These are phyloP conservation scores for Hyphopichia wangnamkhiaoensis DNA, from an alignment of 1,139 yeast genomes.

Conservation along the genomic window DNA sequence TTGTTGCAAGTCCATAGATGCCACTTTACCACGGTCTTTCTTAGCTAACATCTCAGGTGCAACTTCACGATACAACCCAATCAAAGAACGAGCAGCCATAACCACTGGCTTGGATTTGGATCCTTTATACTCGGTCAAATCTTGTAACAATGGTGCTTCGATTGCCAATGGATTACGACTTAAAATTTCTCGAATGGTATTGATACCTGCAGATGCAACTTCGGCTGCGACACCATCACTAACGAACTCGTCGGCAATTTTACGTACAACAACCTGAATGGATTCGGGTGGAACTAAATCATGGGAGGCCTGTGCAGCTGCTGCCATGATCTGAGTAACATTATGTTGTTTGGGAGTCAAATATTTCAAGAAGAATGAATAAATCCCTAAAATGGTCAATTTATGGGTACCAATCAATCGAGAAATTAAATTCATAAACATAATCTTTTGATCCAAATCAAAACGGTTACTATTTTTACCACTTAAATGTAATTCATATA, in stretches of 20 bases:
- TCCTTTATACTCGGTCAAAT: constrained; percentile 85
- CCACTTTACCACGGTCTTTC: constrained; percentile 91
- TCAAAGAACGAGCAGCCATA: constrained; percentile 92
- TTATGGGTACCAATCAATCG: constrained; percentile 93
- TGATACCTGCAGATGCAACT: constrained; percentile 96
- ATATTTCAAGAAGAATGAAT: constrained; percentile 83
- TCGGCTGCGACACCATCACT: constrained; percentile 98
- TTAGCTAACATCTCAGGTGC: constrained; percentile 93
- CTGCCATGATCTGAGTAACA: constrained; percentile 96
- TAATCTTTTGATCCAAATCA: constrained; percentile 83
- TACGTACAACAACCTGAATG: constrained; percentile 74
- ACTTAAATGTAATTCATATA: constrained; percentile 71
- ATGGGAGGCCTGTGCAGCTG: constrained; percentile 94
- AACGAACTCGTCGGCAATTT: constrained; percentile 95
- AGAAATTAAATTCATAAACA: constrained; percentile 82
- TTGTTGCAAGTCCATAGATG: constrained; percentile 72
- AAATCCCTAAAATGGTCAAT: constrained; percentile 83
- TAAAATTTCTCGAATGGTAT: constrained; percentile 89
- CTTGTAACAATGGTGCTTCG: constrained; percentile 82
- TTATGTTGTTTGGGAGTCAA: constrained; percentile 91
- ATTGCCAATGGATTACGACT: constrained; percentile 94
- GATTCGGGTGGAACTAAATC: constrained; percentile 96
- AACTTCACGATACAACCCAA: constrained; percentile 83
- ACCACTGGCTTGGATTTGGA: constrained; percentile 91
- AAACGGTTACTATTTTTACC: constrained; percentile 67